These are phyloP conservation scores for Sesbania bispinosa DNA, from an alignment of 306 rosid genomes.

Conservation along the genomic window DNA sequence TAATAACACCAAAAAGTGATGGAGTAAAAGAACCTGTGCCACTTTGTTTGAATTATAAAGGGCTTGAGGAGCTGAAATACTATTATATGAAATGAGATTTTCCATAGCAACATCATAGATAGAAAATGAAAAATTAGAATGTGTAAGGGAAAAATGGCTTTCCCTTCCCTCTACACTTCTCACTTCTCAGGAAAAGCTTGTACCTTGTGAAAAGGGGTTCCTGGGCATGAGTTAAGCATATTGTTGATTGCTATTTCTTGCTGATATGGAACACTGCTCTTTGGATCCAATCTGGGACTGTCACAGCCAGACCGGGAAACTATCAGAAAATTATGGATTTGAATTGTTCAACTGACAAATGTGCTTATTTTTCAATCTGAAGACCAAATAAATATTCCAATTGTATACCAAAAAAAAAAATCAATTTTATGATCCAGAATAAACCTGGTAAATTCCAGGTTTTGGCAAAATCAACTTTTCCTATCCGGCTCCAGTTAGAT, in stretches of 20 bases:
- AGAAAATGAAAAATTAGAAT: neutral
- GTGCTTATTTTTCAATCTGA: neutral
- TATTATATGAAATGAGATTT: constrained; percentile 1
- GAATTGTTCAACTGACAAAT: neutral
- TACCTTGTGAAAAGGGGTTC: neutral
- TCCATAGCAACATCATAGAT: neutral
- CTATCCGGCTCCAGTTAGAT: neutral
- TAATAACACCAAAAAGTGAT: neutral
- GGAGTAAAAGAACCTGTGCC: neutral
- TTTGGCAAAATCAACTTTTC: neutral
- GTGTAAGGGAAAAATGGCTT: neutral
- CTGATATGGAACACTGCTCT: neutral
- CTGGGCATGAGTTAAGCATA: neutral
- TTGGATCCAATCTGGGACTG: neutral
- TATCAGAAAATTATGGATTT: neutral
- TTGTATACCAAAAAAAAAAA: no score
- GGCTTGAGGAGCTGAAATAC: neutral
- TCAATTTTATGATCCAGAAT: constrained; percentile 1
- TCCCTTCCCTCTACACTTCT: neutral
- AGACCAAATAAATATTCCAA: neutral
- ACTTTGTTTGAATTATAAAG: neutral
- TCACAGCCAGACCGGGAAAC: neutral
- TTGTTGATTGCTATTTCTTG: neutral
- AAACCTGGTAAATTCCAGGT: neutral
- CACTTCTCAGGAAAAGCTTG: neutral